Percentiles rank a stretch among this genome's conserved stretches.
Evolutionary conservation across 1,284 basidiomycete species (phyloP).

Genomic region (Trametes sp.): DNA sequence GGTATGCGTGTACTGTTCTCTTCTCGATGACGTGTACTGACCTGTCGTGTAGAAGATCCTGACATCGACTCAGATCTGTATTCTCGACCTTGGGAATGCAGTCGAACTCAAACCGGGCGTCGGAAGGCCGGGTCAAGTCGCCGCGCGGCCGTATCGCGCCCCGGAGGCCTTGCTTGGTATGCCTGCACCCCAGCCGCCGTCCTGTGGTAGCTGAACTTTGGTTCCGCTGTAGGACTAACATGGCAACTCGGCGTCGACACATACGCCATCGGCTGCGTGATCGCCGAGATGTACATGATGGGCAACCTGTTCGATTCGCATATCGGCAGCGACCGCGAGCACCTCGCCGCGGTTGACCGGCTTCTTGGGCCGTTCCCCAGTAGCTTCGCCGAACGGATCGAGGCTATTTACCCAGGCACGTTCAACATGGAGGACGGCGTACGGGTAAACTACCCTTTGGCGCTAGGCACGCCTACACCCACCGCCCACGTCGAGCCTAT

Average conservation of each 20-base stretch:
- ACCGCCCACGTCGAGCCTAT: neutral
- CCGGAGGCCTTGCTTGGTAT: neutral
- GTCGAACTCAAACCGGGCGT: neutral
- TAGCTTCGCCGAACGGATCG: neutral
- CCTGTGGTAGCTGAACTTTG: no score
- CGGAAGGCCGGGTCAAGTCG: neutral
- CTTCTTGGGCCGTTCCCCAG: neutral
- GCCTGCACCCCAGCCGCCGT: neutral
- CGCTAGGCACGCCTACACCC: neutral
- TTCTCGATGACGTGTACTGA: no score
- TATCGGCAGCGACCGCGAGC: neutral
- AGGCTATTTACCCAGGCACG: neutral
- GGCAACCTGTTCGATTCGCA: neutral
- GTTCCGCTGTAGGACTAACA: neutral
- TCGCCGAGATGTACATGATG: neutral
- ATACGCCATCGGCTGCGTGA: neutral
- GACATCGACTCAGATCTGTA: neutral
- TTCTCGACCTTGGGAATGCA: neutral
- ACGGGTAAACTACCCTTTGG: neutral
- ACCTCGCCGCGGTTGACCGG: neutral
- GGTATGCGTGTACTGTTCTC: neutral
- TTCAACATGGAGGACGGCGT: neutral
- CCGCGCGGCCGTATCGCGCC: neutral
- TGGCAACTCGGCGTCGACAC: neutral
- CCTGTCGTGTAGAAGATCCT: neutral